phyloP scores from a whole-genome alignment of 1,284 basidiomycete species.

The Neolentinus lepideus region DNA sequence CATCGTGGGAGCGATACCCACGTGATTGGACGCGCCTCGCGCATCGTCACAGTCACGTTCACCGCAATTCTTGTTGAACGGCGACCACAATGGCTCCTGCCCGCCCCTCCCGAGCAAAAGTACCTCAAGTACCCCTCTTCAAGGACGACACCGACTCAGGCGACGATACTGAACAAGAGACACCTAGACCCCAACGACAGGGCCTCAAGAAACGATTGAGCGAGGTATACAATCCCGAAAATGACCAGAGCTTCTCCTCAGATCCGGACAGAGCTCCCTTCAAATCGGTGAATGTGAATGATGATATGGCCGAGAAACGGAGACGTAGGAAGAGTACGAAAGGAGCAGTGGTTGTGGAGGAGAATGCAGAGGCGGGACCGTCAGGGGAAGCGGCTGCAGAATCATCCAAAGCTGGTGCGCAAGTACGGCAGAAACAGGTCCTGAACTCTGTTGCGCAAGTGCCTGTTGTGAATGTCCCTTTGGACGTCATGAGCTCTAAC shows the following conservation, averaged over 20 bases:
- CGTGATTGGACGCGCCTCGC: not conserved
- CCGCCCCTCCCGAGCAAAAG: not conserved
- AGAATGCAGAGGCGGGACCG: conserved; percentile 46
- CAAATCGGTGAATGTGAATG: conserved; percentile 65
- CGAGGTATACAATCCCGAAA: conserved; percentile 34
- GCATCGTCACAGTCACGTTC: not conserved
- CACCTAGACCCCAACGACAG: conserved; percentile 33
- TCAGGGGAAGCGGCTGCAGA: conserved; percentile 32
- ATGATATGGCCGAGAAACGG: conserved; percentile 74
- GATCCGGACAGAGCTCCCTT: conserved; percentile 41
- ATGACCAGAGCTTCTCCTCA: conserved; percentile 43
- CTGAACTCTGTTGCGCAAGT: conserved; percentile 56
- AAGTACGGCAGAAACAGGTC: conserved; percentile 51
- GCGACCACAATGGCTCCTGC: not conserved
- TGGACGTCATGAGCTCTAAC: conserved; percentile 83
- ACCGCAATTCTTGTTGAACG: not conserved
- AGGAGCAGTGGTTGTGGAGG: conserved; percentile 32
- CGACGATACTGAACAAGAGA: conserved; percentile 38
- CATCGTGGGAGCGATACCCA: not conserved
- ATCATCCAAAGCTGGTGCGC: conserved; percentile 27
- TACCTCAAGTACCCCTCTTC: not conserved
- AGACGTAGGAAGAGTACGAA: conserved; percentile 69
- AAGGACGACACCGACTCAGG: conserved; percentile 24
- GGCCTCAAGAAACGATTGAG: conserved; percentile 55
- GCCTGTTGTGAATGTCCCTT: conserved; percentile 49